A percentile compares a stretch with the other conserved stretches of the same genome.
Evolutionary conservation across 305 asterid species (phyloP).

Genomic region (Andrographis paniculata): DNA sequence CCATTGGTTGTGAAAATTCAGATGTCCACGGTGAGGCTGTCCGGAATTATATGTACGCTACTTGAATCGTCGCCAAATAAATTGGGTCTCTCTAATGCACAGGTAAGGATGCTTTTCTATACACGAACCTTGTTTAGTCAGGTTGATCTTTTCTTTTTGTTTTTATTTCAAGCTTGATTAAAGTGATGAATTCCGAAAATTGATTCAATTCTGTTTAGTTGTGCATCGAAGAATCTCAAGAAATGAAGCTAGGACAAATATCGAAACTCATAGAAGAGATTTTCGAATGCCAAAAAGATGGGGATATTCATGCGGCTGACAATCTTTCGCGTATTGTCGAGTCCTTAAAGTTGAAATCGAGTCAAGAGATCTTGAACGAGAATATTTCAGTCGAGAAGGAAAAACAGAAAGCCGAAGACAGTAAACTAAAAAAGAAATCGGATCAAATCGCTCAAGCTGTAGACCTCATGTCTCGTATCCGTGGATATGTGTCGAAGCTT

Average conservation of each 20-base stretch:
- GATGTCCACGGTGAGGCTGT: constrained; percentile 43
- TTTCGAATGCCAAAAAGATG: constrained; percentile 39
- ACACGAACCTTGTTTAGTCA: not conserved
- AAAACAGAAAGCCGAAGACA: constrained; percentile 47
- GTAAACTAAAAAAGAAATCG: constrained; percentile 21
- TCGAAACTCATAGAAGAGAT: constrained; percentile 42
- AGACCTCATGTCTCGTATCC: constrained; percentile 47
- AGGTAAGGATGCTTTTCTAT: constrained; percentile 37
- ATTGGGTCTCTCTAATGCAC: constrained; percentile 35
- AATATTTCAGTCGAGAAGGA: constrained; percentile 71
- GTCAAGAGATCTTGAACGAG: constrained; percentile 58
- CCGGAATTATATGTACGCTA: constrained; percentile 33
- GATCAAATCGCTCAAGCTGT: constrained; percentile 31
- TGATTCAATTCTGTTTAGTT: constrained; percentile 29
- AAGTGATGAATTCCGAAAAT: constrained; percentile 1
- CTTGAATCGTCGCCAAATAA: constrained; percentile 38
- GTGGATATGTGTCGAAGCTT: constrained; percentile 36
- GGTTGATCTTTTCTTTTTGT: not conserved
- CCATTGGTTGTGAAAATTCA: constrained; percentile 56
- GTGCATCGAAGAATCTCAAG: constrained; percentile 46
- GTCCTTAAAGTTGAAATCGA: constrained; percentile 52
- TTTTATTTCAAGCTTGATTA: constrained; percentile 8
- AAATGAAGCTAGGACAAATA: constrained; percentile 45
- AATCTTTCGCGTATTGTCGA: constrained; percentile 35
- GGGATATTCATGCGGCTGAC: constrained; percentile 33